phyloP scores from a whole-genome alignment of 2,329 filamentous ascomycete species.

The Neofusicoccum kwambonambiense region DNA sequence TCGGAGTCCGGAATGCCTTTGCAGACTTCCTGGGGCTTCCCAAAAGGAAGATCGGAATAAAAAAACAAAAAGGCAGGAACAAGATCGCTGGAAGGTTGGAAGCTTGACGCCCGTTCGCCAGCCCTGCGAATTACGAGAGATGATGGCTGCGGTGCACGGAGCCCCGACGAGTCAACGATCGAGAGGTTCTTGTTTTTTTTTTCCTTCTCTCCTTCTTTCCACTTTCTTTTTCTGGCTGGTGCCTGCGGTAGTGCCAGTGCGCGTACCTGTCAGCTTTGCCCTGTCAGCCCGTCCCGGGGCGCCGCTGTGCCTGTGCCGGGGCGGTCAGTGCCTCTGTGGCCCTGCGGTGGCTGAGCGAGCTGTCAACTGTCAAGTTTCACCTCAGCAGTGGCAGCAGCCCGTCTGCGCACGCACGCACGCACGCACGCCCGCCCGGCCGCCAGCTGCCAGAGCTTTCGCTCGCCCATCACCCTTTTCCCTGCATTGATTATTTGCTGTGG shows the following conservation, averaged over 20 bases:
- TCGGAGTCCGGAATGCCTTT: neutral
- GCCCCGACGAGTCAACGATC: no score
- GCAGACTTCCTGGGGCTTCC: neutral
- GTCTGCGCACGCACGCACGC: no score
- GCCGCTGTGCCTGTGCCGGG: neutral
- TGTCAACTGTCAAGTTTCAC: neutral
- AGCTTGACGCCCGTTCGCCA: neutral
- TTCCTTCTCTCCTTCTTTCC: neutral
- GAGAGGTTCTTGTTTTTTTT: neutral
- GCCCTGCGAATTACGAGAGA: neutral
- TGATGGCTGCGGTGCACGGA: neutral
- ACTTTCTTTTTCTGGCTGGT: neutral
- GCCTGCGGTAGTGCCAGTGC: neutral
- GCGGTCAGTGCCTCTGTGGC: no score
- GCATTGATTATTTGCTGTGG: no score
- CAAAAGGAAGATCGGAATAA: neutral
- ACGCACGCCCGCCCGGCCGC: no score
- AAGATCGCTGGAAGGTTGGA: neutral
- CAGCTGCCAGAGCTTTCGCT: no score
- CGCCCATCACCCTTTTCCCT: no score
- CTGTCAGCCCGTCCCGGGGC: neutral
- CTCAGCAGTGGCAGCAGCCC: neutral
- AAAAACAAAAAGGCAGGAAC: neutral
- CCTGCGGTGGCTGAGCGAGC: conserved; percentile 4
- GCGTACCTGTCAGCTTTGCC: neutral